Base-by-base conservation (phyloP, 1,139 yeast species). In the Scheffersomyces titani region DNA sequence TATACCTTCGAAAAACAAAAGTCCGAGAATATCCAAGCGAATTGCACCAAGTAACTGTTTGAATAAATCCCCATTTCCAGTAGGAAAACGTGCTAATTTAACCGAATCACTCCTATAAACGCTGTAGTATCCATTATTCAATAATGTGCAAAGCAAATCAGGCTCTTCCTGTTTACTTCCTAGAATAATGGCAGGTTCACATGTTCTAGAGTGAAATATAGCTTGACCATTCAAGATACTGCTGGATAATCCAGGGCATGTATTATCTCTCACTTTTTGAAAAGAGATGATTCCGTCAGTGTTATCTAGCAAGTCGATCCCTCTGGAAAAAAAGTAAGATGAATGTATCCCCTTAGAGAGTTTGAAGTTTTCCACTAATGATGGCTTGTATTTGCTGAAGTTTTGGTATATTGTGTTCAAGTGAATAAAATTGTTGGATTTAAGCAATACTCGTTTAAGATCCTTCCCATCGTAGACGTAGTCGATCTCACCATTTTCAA, bases 401-500 rank as follows among this genome's bases (percentile, higher is more conserved):
- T 46, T 51, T n/a, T 56, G 52, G 50, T 58, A 61, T 18, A 67
- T 47, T 1, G 65, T 54, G 18, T 59, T 59, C 52, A 65, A 63
- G 55, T 67, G 64, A 30, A 65, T 64, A 36, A 61, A 64, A 50
- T 65, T 59, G 52, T 61, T 67, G 19, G 53, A 54, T 6, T 22
- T 47, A n/a, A 49, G 36, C 49, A 53, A 24, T n/a, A 18, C 45
- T 18, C n/a, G 30, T 24, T 50, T 46, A 11, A 46, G 49, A 46
- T 46, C 49, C 49, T 46, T 46, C 11, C 49, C 49, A 19, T 46
- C 49, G 9, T 46, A 46, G 16, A 46, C 22, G 16, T 46, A 20
- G 24, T 46, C n/a, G 24, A 46, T 20, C n/a, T 46, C 49, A 19
- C 20, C 13, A 6, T n/a, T 22, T 6, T 46, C 22, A 13, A 7